Evolutionary conservation across 148 eudicot genomes (phyloP), one percentile per base, ranked within the genome.

Genomic region (Cornus kousa): DNA sequence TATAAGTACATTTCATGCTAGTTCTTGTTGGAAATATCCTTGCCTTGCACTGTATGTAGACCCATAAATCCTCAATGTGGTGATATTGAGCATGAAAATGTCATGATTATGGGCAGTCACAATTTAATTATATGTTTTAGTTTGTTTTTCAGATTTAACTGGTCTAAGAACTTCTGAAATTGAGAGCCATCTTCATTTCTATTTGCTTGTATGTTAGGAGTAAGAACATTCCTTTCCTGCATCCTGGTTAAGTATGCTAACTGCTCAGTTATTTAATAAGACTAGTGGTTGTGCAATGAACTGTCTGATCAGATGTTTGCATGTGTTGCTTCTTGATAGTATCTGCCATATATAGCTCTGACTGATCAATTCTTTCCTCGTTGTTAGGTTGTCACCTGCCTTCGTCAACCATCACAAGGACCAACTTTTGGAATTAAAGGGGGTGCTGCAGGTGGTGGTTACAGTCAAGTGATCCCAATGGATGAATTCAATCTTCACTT

Each of bases 401-500:
- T 96, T 75, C 97, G 99, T 55, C 99, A 96, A 82, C 99, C 99
- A 75, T 96, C 99, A 48, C 99, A 96, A 93, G 99, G 99, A 76
- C 99, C 99, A 35, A 96, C 99, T 75, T 96, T 96, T 83, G 99
- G 99, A 72, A 96, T 96, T 57, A 96, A 96, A 86, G 99, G 99
- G 69, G 99, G 99, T 83, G 99, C 99, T 62, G 99, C 99, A 32
- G 99, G 99, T 55, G 99, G 99, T 76, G 99, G 99, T 73, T 96
- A 93, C 80, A 96, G 99, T 85, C 99, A 96, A 83, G 99, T 96
- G 73, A 93, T 96, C 78, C 99, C 99, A 53, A 96, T 96, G 99
- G 99, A 96, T 31, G 99, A 96, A 88, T 96, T 96, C 88, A 96
- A 96, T 85, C 98, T 96, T 75, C 99, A 97, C 77, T 65, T 97